Evolutionary conservation across 148 eudicot species (phyloP).

Genomic region (Chenopodium berlandieri): DNA sequence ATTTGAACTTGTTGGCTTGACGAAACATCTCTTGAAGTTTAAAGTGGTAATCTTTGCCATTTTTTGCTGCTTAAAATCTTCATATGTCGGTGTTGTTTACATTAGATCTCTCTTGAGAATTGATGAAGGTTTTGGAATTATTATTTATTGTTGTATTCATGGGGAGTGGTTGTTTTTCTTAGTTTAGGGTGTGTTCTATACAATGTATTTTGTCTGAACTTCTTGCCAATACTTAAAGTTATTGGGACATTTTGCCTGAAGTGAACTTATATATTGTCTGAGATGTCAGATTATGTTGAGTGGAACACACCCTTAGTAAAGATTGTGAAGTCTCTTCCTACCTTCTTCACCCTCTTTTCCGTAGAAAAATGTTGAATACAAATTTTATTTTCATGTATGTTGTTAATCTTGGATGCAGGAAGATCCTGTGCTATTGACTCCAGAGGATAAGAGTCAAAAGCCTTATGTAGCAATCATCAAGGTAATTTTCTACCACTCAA

Average conservation of each 20-base stretch:
- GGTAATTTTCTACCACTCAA: slow-evolving; percentile 35
- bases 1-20: not conserved
- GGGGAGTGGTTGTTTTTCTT: not conserved
- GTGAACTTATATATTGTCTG: too few relatives aligned
- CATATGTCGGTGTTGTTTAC: not conserved
- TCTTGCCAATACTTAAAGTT: too few relatives aligned
- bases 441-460: slow-evolving; percentile 72
- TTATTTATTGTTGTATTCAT: not conserved
- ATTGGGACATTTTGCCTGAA: too few relatives aligned
- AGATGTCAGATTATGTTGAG: too few relatives aligned
- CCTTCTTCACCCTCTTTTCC: not conserved
- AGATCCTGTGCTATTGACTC: slow-evolving; percentile 89
- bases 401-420: slow-evolving; percentile 48
- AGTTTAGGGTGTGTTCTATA: not conserved
- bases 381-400: not conserved
- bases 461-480: slow-evolving; percentile 96
- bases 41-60: not conserved
- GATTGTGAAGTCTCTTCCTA: not conserved
- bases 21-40: not conserved
- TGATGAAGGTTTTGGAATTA: not conserved
- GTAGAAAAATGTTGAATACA: not conserved
- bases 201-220: too few relatives aligned
- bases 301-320: not conserved
- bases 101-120: too few relatives aligned
- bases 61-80: too few relatives aligned